Base-by-base conservation (phyloP, 179 eudicot species). In the Pouteria campechiana region DNA sequence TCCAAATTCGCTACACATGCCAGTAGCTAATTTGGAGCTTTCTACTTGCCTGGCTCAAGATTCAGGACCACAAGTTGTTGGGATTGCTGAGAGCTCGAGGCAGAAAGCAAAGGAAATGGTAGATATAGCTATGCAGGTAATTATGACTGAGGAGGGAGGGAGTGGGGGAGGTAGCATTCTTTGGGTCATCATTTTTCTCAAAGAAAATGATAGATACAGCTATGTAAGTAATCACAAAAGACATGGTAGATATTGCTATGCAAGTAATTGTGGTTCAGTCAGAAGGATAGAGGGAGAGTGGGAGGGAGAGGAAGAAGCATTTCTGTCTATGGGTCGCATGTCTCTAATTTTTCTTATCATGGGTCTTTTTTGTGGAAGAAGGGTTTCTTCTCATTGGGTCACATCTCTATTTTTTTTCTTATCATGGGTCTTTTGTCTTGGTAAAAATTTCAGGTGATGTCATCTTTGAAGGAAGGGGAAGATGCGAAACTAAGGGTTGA, bases 101-200 rank as follows among this genome's bases (percentile, higher is more conserved):
- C 55, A 57, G 52, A 87, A 77, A 77, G 98, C 96, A 47, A 72
- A 58, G 32, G 75, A 57, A 32, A 73, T 90, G 90, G 92, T 90
- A 21, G 78, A 86, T 70, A 80, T 76, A 6, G 98, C 95, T 23
- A 61, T 82, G 62, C 87, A 75, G 95, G 98, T 90, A 84, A 41
- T 16, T 22, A 10, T 31, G 32, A 15, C 49, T 46, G 21, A 14
- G 17, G 10, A 32, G 19, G n/a, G n/a, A n/a, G n/a, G n/a, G n/a
- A n/a, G n/a, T n/a, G n/a, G n/a, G n/a, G n/a, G n/a, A n/a, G n/a
- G n/a, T n/a, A n/a, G n/a, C n/a, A n/a, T n/a, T n/a, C n/a, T n/a
- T n/a, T n/a, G n/a, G n/a, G n/a, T n/a, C n/a, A n/a, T n/a, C n/a
- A n/a, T n/a, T n/a, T n/a, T n/a, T n/a, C n/a, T n/a, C 96, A 47